Base-by-base conservation (phyloP, 1,284 basidiomycete species). In the Cystobasidium pallidum region DNA sequence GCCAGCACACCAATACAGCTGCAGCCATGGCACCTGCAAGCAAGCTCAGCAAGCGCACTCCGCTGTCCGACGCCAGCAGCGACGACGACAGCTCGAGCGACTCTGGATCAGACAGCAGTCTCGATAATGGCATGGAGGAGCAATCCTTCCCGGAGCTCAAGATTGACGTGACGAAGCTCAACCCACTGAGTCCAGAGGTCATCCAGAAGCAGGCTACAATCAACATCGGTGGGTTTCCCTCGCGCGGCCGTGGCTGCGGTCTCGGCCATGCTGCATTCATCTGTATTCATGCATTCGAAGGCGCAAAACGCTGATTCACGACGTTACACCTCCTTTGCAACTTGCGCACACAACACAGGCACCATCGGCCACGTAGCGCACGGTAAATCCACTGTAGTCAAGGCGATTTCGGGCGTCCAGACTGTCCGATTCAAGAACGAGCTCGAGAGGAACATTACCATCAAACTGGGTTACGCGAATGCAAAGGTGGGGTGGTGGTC, bases 391-490 rank as follows among this genome's bases (percentile, higher is more conserved):
- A 98, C 95, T 8, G 95, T 98, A 64, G 96, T 98, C 75, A 95
- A 98, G 83, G 95, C 95, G 59, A 98, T 99, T 82, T 98, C 95
- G 19, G 95, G 95, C n/a, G 95, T 98, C 15, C 91, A 92, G 88
- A 99, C 95, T 34, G 95, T 99, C 72, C 87, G 95, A 78, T 99
- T 99, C 84, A 99, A 99, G 86, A 98, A 97, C 82, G 96, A 99
- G 83, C 87, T 96, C 68, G 93, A 96, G 74, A 85, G 95, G 77
- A 99, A 99, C 83, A 99, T 99, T 79, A 99, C 96, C 55, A 99
- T 99, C 85, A 99, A 99, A 84, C 87, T 99, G 58, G 96, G 85
- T 78, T 99, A 99, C 82, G 95, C 95, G 63, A 99, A 98, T 78
- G 96, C 96, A 66, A 98, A 98, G 84, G 92, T 94, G 76, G 26